Evolutionary conservation across 495 filamentous ascomycete species (phyloP).

Genomic region (Trichodelitschia bisporula): DNA sequence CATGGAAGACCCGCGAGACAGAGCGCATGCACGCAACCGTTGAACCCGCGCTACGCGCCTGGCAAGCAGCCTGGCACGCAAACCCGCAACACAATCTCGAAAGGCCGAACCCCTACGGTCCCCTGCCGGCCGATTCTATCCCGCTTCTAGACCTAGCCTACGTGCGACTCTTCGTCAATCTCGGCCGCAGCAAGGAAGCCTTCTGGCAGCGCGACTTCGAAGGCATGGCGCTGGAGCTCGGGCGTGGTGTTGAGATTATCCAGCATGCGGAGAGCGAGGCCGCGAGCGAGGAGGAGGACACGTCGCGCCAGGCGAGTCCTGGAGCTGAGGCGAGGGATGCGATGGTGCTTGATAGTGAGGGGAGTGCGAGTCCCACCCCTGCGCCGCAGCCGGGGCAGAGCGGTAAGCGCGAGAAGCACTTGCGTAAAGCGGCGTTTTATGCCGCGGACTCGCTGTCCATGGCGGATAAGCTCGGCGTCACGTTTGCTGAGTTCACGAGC

Average conservation of each 20-base stretch:
- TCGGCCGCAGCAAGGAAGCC: slow-evolving; percentile 73
- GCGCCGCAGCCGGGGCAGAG: slow-evolving; percentile 15
- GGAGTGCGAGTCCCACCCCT: background rate
- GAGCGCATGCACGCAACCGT: slow-evolving; percentile 94
- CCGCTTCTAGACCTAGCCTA: slow-evolving; percentile 89
- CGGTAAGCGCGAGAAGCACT: slow-evolving; percentile 52
- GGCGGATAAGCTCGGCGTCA: slow-evolving; percentile 69
- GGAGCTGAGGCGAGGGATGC: slow-evolving; percentile 1
- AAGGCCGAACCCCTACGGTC: slow-evolving; percentile 72
- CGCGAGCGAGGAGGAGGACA: slow-evolving; percentile 20
- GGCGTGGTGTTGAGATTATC: slow-evolving; percentile 49
- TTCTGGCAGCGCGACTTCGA: slow-evolving; percentile 93
- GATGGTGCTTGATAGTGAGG: background rate
- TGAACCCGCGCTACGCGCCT: slow-evolving; percentile 79
- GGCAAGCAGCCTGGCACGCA: slow-evolving; percentile 83
- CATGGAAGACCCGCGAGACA: slow-evolving; percentile 80
- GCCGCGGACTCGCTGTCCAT: slow-evolving; percentile 81
- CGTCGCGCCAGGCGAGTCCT: slow-evolving; percentile 15
- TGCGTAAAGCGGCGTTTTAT: slow-evolving; percentile 84
- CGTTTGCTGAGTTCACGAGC: slow-evolving; percentile 64
- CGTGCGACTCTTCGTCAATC: slow-evolving; percentile 77
- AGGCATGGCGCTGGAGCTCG: slow-evolving; percentile 74
- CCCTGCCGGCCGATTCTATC: slow-evolving; percentile 80
- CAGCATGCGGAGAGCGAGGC: slow-evolving; percentile 39
- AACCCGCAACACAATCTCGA: slow-evolving; percentile 73